Conservation (phyloP, 2,329 filamentous ascomycete genomes). For the Paecilomyces formosus region DNA sequence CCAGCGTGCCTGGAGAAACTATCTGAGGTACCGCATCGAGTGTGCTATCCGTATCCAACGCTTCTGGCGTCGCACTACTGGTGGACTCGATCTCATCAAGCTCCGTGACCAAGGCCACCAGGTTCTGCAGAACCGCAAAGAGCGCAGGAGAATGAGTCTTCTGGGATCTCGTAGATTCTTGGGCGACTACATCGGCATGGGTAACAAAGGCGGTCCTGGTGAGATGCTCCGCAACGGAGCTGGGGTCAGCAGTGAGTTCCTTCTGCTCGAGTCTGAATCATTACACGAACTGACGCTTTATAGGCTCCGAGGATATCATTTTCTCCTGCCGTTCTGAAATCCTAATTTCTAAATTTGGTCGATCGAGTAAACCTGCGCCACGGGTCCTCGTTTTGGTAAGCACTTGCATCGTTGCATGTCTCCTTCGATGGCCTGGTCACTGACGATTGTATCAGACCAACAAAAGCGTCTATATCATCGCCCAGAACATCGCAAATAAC, state of each 20-base stretch:
- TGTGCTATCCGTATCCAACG: conserved; percentile 89
- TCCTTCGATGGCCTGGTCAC: not conserved
- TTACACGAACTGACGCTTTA: not conserved
- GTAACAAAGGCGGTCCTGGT: conserved; percentile 70
- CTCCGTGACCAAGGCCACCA: conserved; percentile 81
- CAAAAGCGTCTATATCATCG: conserved; percentile 81
- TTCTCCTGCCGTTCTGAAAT: conserved; percentile 91
- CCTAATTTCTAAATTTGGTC: conserved; percentile 88
- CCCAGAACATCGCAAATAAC: conserved; percentile 73
- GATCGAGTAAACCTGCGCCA: conserved; percentile 87
- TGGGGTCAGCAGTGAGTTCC: conserved; percentile 54
- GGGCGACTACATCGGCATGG: conserved; percentile 89
- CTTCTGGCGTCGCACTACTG: conserved; percentile 90
- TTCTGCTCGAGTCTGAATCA: not conserved
- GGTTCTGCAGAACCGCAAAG: conserved; percentile 76
- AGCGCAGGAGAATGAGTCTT: conserved; percentile 83
- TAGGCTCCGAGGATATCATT: conserved; percentile 58
- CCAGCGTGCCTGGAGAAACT: conserved; percentile 94
- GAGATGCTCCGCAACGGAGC: conserved; percentile 71
- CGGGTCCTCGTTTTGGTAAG: conserved; percentile 66
- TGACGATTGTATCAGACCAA: conserved; percentile 45
- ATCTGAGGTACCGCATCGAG: conserved; percentile 84
- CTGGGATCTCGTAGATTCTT: conserved; percentile 86
- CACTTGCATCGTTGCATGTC: conserved; percentile 2
- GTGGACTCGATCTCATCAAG: conserved; percentile 81